Evolutionary conservation across 2,329 filamentous ascomycete genomes (phyloP).

Genomic region (Pseudocercospora fuligena): DNA sequence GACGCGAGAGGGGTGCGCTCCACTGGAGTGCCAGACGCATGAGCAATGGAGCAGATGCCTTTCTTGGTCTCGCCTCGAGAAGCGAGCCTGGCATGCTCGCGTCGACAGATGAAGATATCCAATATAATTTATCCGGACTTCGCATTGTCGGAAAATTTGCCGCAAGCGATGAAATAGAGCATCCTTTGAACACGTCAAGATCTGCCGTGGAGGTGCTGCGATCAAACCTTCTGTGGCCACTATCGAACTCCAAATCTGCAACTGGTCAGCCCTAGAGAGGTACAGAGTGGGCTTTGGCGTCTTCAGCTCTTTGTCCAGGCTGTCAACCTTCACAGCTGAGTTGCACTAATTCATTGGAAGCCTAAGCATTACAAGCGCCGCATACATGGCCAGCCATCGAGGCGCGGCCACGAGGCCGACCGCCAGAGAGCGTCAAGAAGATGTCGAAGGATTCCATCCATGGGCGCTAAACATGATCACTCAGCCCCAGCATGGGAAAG

Average conservation of each 20-base stretch:
- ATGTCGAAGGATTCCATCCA: not conserved
- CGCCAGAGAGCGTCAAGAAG: not conserved
- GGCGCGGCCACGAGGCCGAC: not conserved
- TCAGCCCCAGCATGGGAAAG: not conserved
- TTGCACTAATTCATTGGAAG: not conserved
- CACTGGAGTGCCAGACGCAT: too few relatives aligned
- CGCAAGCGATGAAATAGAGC: not conserved
- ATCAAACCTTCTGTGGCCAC: not conserved
- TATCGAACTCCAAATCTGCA: not conserved
- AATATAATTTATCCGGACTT: not conserved
- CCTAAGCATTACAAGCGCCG: not conserved
- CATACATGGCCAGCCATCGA: not conserved
- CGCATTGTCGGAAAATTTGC: not conserved
- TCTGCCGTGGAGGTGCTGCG: not conserved
- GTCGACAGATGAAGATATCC: not conserved
- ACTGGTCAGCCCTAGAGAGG: not conserved
- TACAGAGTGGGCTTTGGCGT: not conserved
- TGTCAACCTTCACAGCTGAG: not conserved
- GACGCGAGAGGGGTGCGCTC: too few relatives aligned
- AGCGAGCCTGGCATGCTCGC: not conserved
- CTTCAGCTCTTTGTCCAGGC: not conserved
- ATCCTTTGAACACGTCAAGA: not conserved
- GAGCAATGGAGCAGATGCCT: not conserved
- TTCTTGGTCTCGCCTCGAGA: not conserved
- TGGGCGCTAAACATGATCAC: not conserved